These are phyloP conservation scores for Euphorbia corollata DNA, from an alignment of 441 rosid species.

Conservation along the genomic window DNA sequence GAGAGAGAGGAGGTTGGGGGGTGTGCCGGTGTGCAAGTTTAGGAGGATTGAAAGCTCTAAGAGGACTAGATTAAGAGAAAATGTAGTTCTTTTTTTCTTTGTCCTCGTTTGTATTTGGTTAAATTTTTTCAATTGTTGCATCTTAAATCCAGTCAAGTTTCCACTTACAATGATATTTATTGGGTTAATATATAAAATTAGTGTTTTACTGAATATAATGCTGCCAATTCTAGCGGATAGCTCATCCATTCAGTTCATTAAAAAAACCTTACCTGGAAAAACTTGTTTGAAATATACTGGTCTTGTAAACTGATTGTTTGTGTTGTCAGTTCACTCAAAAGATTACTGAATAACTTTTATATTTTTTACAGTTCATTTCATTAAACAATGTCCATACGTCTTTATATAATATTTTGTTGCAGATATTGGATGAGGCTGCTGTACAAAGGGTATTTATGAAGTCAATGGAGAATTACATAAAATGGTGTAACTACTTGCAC, in stretches of 20 bases:
- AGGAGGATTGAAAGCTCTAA: too few relatives aligned
- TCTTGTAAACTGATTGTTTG: background rate
- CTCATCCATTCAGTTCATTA: too few relatives aligned
- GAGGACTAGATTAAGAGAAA: background rate
- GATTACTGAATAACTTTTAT: background rate
- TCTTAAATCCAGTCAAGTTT: background rate
- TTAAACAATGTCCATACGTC: background rate
- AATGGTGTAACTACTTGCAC: conserved; percentile 86
- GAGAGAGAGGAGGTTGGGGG: too few relatives aligned
- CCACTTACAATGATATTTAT: background rate
- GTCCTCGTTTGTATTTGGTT: background rate
- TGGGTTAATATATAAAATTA: background rate
- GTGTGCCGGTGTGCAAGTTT: too few relatives aligned
- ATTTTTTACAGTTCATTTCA: background rate
- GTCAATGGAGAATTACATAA: conserved; percentile 82
- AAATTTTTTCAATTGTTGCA: background rate
- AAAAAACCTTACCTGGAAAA: background rate
- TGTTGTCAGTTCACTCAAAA: conserved; percentile 2
- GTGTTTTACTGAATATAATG: background rate
- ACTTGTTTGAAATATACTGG: background rate
- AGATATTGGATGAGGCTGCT: conserved; percentile 80
- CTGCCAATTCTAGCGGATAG: too few relatives aligned
- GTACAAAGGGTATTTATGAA: conserved; percentile 63
- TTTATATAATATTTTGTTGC: conserved; percentile 16
- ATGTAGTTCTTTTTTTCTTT: background rate